phyloP scores from a whole-genome alignment of 371 early-diverging fungal genomes.

The Mortierella sp. region DNA sequence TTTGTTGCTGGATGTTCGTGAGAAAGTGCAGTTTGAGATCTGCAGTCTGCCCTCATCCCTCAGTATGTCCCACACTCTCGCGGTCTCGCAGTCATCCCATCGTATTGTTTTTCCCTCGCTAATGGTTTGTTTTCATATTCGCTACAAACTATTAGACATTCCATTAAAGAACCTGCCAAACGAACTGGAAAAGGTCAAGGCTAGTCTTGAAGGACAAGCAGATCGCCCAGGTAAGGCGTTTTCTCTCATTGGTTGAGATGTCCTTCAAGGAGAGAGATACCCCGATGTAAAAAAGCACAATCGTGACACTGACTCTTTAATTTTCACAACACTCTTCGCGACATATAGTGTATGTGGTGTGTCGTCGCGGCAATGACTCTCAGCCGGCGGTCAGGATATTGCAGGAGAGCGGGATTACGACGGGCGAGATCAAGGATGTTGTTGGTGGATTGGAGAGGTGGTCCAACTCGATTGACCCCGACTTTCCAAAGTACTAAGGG shows the following conservation, averaged over 20 bases:
- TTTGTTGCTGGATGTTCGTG: constrained; percentile 91
- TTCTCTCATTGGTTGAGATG: too few relatives aligned
- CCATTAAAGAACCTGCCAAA: constrained; percentile 36
- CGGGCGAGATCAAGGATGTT: constrained; percentile 75
- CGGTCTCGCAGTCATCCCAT: too few relatives aligned
- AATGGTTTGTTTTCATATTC: too few relatives aligned
- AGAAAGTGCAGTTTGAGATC: constrained; percentile 85
- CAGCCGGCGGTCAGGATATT: constrained; percentile 86
- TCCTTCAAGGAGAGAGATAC: too few relatives aligned
- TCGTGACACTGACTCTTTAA: too few relatives aligned
- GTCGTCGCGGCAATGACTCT: constrained; percentile 93
- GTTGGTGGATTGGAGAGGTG: constrained; percentile 87
- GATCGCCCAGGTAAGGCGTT: constrained; percentile 54
- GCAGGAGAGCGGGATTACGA: constrained; percentile 64
- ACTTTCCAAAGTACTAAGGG: constrained; percentile 87
- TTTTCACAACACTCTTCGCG: constrained; percentile 7
- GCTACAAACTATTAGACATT: constrained; percentile 18
- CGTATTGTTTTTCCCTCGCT: background rate
- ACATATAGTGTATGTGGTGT: constrained; percentile 91
- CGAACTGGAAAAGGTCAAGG: constrained; percentile 28
- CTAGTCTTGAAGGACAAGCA: constrained; percentile 57
- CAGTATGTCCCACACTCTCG: constrained; percentile 36
- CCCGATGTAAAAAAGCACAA: constrained; percentile 4
- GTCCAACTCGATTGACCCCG: constrained; percentile 80
- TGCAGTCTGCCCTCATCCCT: constrained; percentile 75